Base-by-base conservation (phyloP, 2,329 filamentous ascomycete species). In the Sphaceloma murrayae region DNA sequence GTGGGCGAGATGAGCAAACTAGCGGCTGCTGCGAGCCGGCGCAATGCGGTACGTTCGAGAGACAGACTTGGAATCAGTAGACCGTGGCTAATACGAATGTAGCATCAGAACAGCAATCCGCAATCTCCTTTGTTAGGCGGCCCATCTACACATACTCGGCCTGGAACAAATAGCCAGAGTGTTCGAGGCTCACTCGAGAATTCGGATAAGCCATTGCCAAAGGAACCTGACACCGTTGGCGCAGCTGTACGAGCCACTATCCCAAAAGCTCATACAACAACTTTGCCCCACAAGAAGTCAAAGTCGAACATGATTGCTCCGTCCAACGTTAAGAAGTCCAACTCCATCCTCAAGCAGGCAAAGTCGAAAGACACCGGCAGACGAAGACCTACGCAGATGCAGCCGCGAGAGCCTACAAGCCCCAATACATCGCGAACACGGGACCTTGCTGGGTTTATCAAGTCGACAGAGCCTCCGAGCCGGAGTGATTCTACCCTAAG, bases 1-100 rank as follows among this genome's bases (percentile, higher is more conserved):
- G 80, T 93, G 44, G 76, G 78, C 11, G 85, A 94, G 60, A 93
- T 95, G 72, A 81, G 93, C 59, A 80, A 78, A 59, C 80, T 85
- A 56, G 87, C 87, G 33, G 86, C 83, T 13, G 78, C 85, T 57
- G 82, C 89, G 31, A 93, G 85, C 66, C 77, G 85, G 43, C 79
- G 79, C 58, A 83, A 78, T 58, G 77, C 77, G 69, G 82, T 85
- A 72, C 65, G 78, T n/a, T n/a, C n/a, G n/a, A n/a, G n/a, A n/a
- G n/a, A n/a, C n/a, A n/a, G n/a, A n/a, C n/a, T n/a, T 17, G 11
- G 4, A 4, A 8, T 14, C 8, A 18, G 34, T 24, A 16, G 4
- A 8, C 53, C 52, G 18, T 32, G 49, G 5, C 27, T 40, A 19
- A 40, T 6, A 3, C 3, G 9, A 10, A 7, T 18, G 13, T 26